These are phyloP conservation scores for Kuraishia piskuri DNA, from an alignment of 805 yeast species.

Conservation along the genomic window DNA sequence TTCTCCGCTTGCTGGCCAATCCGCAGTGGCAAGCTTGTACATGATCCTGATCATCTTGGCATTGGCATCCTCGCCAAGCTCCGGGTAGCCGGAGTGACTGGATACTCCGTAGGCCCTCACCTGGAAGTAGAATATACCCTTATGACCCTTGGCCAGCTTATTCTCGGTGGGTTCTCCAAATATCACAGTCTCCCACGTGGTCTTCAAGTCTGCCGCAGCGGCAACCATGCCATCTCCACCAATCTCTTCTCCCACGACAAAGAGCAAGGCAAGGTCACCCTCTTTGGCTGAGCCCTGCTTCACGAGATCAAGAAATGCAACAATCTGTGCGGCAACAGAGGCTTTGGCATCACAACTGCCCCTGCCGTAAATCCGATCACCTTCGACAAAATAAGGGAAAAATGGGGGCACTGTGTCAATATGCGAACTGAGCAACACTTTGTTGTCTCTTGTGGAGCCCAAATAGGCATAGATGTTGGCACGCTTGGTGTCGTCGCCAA, in stretches of 20 bases:
- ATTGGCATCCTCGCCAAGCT: slow-evolving; percentile 56
- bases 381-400: slow-evolving; percentile 39
- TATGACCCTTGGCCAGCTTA: slow-evolving; percentile 63
- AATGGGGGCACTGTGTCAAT: slow-evolving; percentile 70
- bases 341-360: slow-evolving; percentile 70
- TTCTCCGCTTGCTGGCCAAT: slow-evolving; percentile 41
- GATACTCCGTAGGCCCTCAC: slow-evolving; percentile 46
- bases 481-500: slow-evolving; percentile 24
- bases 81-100: slow-evolving; percentile 64
- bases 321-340: slow-evolving; percentile 55
- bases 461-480: slow-evolving; percentile 50
- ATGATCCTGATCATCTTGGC: slow-evolving; percentile 44
- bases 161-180: slow-evolving; percentile 75
- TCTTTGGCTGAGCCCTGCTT: slow-evolving; percentile 27
- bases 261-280: slow-evolving; percentile 52
- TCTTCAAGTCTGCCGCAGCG: slow-evolving; percentile 31
- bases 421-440: slow-evolving; percentile 51
- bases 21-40: slow-evolving; percentile 30
- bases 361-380: slow-evolving; percentile 49
- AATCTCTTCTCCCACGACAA: slow-evolving; percentile 67
- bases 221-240: slow-evolving; percentile 54
- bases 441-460: slow-evolving; percentile 35
- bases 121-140: slow-evolving; percentile 40
- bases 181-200: slow-evolving; percentile 49
- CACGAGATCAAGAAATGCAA: slow-evolving; percentile 41